These are phyloP conservation scores for Phytophthora sp. DNA, from an alignment of 352 stramenopile species.

Conservation along the genomic window DNA sequence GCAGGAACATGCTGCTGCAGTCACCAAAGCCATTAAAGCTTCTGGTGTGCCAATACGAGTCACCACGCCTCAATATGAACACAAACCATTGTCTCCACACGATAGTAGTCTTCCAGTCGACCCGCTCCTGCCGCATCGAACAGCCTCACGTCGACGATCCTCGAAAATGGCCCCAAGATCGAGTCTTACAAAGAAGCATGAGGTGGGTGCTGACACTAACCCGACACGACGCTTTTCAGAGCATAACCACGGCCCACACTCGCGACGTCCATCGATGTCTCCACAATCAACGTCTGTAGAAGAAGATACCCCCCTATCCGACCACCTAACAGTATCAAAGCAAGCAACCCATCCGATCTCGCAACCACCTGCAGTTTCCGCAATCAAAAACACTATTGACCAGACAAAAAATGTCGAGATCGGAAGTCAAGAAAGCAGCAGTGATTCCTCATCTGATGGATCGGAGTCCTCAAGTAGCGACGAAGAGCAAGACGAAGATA, in stretches of 20 bases:
- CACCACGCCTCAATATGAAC: background rate
- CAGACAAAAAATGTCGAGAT: conserved; percentile 1
- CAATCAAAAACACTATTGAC: background rate
- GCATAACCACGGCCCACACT: conserved; percentile 21
- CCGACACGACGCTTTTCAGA: conserved; percentile 1
- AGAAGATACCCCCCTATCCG: background rate
- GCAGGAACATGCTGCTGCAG: background rate
- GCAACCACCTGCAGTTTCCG: background rate
- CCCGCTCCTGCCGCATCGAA: conserved; percentile 21
- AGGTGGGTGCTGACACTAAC: background rate
- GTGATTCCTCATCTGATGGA: conserved; percentile 12
- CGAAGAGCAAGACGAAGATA: conserved; percentile 25
- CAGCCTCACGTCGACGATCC: conserved; percentile 14
- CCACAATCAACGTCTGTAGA: background rate
- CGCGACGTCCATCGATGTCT: conserved; percentile 12
- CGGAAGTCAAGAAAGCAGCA: conserved; percentile 19
- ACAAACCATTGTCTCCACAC: background rate
- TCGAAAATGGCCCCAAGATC: conserved; percentile 21
- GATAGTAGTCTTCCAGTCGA: background rate
- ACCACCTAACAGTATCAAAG: background rate
- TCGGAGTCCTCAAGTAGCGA: conserved; percentile 17
- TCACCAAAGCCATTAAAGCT: conserved; percentile 2
- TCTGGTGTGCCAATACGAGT: conserved; percentile 3
- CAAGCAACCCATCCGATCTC: background rate
- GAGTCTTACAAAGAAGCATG: conserved; percentile 27